These are phyloP conservation scores for Polymyxa betae DNA, from an alignment of 208 protist genomes.

Conservation along the genomic window DNA sequence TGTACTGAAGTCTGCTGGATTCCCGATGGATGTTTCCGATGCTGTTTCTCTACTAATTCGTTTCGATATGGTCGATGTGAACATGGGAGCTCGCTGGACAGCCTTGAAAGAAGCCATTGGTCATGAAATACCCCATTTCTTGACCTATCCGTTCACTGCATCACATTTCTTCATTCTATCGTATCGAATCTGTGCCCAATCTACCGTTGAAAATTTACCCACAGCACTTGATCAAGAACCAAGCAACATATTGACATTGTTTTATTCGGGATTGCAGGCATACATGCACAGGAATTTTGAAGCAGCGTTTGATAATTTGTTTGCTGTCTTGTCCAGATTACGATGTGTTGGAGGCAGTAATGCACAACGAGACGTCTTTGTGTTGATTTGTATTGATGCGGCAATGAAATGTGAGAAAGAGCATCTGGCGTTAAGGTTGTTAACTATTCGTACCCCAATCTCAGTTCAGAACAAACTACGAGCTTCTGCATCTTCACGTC, in stretches of 20 bases:
- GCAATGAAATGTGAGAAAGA: not conserved
- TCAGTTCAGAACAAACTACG: too few relatives aligned
- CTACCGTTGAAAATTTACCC: not conserved
- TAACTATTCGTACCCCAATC: too few relatives aligned
- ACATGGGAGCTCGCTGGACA: not conserved
- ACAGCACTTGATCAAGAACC: not conserved
- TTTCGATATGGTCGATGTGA: not conserved
- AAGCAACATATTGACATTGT: not conserved
- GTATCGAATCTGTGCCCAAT: not conserved
- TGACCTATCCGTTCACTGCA: slow-evolving; percentile 46
- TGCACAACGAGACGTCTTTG: slow-evolving; percentile 30
- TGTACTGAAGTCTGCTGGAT: not conserved
- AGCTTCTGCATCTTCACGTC: too few relatives aligned
- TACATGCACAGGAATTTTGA: not conserved
- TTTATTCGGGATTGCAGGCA: not conserved
- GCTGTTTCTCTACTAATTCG: slow-evolving; percentile 1
- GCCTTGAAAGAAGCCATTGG: not conserved
- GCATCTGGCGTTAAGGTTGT: too few relatives aligned
- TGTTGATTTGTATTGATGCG: not conserved
- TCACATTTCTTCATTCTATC: not conserved
- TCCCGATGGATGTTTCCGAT: slow-evolving; percentile 20
- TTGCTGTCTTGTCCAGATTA: not conserved
- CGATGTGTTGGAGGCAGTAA: not conserved
- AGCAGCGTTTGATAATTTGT: not conserved
- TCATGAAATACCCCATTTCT: not conserved